These are phyloP conservation scores for Tylopilus vinaceipallidus DNA, from an alignment of 768 basidiomycete genomes.

Conservation along the genomic window DNA sequence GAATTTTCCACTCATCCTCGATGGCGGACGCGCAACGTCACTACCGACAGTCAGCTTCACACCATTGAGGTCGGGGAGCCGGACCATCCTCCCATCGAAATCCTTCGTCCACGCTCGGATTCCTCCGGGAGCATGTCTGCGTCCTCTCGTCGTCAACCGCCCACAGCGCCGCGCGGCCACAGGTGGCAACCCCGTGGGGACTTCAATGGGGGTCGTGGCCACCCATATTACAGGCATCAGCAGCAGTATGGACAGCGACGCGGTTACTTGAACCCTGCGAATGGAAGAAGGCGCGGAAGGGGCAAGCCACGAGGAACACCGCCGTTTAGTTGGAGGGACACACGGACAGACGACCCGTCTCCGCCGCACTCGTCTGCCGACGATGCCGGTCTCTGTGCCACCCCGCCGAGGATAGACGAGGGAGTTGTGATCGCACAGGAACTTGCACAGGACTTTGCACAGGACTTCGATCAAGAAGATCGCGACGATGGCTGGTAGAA, in stretches of 20 bases:
- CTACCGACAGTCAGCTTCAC: background rate
- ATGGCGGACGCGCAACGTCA: slow-evolving; percentile 14
- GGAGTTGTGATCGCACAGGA: too few relatives aligned
- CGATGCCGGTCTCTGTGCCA: background rate
- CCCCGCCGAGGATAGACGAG: background rate
- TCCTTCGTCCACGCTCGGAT: slow-evolving; percentile 6
- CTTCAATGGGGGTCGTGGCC: background rate
- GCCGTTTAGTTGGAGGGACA: background rate
- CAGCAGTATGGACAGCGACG: slow-evolving; percentile 3
- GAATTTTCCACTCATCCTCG: slow-evolving; percentile 14
- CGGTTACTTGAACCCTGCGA: background rate
- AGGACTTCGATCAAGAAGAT: background rate
- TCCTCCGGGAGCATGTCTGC: slow-evolving; percentile 9
- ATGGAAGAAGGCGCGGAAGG: slow-evolving; percentile 5
- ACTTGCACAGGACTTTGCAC: too few relatives aligned
- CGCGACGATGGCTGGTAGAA: background rate
- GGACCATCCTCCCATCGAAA: slow-evolving; percentile 17
- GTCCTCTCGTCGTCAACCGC: slow-evolving; percentile 2
- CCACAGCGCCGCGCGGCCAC: slow-evolving; percentile 8
- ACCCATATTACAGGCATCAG: background rate
- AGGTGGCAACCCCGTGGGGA: slow-evolving; percentile 1
- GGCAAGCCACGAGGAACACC: background rate
- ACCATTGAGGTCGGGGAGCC: background rate
- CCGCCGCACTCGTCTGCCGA: background rate
- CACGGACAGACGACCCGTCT: background rate